Conservation (phyloP, 2,329 filamentous ascomycete genomes). For the Triangularia verruculosa region DNA sequence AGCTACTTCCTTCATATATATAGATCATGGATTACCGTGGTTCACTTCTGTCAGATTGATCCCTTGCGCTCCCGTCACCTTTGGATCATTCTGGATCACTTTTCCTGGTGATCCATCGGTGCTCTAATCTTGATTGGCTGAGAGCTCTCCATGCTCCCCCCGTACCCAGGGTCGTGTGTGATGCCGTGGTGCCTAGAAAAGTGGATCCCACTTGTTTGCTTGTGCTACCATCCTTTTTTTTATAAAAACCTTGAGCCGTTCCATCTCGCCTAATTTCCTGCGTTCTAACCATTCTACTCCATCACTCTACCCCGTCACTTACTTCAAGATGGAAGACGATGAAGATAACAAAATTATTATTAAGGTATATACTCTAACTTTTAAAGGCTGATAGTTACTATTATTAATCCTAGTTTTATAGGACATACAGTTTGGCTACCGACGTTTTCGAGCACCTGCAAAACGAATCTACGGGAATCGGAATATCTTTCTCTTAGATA, state of each 20-base stretch:
- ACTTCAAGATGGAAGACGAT: conserved; percentile 11
- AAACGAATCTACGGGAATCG: conserved; percentile 11
- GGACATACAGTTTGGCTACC: conserved; percentile 14
- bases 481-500: conserved; percentile 11
- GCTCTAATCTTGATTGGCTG: too few species aligned
- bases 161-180: too few species aligned
- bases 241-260: conserved; percentile 5
- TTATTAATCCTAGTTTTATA: conserved; percentile 8
- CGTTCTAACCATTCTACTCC: conserved; percentile 5
- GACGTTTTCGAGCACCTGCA: conserved; percentile 10
- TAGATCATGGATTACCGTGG: too few species aligned
- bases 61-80: too few species aligned
- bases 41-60: too few species aligned
- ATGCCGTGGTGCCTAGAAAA: conserved; percentile 2
- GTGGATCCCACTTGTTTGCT: conserved; percentile 10
- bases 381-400: conserved; percentile 3
- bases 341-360: background rate
- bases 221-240: conserved; percentile 8
- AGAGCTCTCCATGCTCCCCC: too few species aligned
- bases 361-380: conserved; percentile 13
- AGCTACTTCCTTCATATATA: too few species aligned
- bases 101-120: too few species aligned
- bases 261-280: conserved; percentile 3
- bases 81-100: too few species aligned
- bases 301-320: conserved; percentile 9